These are phyloP conservation scores for Thamnidium elegans DNA, from an alignment of 192 early-diverging fungal species.

Conservation along the genomic window DNA sequence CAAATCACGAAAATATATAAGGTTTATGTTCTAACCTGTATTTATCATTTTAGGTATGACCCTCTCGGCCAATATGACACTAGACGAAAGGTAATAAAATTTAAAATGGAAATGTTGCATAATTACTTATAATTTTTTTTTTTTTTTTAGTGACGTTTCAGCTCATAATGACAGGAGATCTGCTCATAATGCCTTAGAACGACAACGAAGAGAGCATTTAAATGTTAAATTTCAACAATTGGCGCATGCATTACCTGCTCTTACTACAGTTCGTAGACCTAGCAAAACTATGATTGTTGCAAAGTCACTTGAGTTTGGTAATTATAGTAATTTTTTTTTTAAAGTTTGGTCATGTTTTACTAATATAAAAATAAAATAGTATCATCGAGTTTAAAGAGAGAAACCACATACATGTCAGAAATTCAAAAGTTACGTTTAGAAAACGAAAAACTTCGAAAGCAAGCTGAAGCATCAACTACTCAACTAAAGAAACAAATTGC, in stretches of 20 bases:
- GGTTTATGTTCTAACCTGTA: neutral
- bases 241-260: conserved; percentile 73
- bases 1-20: neutral
- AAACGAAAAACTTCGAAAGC: conserved; percentile 26
- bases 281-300: conserved; percentile 80
- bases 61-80: conserved; percentile 13
- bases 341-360: neutral
- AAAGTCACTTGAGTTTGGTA: conserved; percentile 72
- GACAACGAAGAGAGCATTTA: conserved; percentile 75
- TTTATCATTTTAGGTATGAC: conserved; percentile 16
- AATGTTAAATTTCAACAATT: conserved; percentile 81
- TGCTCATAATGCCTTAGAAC: conserved; percentile 79
- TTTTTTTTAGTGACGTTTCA: neutral
- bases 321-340: neutral
- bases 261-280: conserved; percentile 70
- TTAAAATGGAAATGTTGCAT: neutral
- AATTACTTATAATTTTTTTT: neutral
- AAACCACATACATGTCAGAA: conserved; percentile 19
- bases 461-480: conserved; percentile 11
- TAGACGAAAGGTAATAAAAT: conserved; percentile 17
- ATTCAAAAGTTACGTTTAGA: conserved; percentile 25
- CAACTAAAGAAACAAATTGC: neutral
- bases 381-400: conserved; percentile 16
- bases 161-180: conserved; percentile 60
- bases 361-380: conserved; percentile 13